Conservation (phyloP, 768 basidiomycete species). For the Leucocoprinus sp. region DNA sequence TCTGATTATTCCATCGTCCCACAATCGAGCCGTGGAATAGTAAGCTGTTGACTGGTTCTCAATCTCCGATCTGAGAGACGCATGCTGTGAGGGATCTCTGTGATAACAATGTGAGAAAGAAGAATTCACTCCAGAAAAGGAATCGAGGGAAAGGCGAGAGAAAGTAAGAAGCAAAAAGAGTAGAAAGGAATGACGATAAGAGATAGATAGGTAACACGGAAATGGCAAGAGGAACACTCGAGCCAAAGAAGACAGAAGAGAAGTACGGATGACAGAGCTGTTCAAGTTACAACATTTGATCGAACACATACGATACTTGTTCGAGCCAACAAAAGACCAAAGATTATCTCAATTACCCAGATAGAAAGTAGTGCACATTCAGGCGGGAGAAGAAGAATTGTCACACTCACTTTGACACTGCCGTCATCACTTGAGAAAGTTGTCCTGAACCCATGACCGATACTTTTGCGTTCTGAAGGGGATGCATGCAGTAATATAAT, state of each 20-base stretch:
- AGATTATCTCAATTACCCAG: neutral
- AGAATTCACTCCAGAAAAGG: neutral
- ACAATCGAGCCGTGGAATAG: constrained; percentile 87
- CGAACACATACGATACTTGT: too few species aligned
- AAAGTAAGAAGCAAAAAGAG: neutral
- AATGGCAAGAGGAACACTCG: neutral
- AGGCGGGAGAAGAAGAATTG: neutral
- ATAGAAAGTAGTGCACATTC: neutral
- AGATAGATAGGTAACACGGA: neutral
- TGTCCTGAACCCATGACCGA: constrained; percentile 95
- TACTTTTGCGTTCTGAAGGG: constrained; percentile 73
- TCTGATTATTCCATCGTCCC: constrained; percentile 89
- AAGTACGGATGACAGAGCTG: neutral
- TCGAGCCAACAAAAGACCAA: neutral
- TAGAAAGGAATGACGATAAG: neutral
- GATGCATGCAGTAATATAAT: neutral
- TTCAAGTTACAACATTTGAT: neutral
- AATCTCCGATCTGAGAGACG: constrained; percentile 69
- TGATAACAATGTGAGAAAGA: neutral
- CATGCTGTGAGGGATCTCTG: constrained; percentile 77
- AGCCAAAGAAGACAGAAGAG: neutral
- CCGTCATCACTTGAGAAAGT: constrained; percentile 87
- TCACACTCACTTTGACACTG: constrained; percentile 65
- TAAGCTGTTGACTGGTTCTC: constrained; percentile 82
- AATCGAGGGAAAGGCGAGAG: neutral